These are phyloP conservation scores for Jackrogersella multiformis DNA, from an alignment of 495 filamentous ascomycete genomes.

Conservation along the genomic window DNA sequence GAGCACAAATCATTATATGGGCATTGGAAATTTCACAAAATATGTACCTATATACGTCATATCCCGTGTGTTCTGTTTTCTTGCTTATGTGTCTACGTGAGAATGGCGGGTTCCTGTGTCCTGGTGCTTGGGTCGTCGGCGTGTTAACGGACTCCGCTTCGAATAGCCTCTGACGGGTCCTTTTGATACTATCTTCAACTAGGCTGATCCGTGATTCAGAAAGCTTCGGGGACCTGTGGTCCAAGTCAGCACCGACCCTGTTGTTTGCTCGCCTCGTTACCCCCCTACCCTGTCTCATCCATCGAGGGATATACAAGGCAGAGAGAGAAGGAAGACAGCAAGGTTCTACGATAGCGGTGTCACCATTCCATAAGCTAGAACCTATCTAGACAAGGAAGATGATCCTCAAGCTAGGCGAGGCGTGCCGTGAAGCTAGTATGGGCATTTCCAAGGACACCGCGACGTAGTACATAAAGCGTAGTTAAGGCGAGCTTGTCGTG, in stretches of 20 bases:
- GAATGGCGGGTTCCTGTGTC: constrained; percentile 27
- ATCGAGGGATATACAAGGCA: constrained; percentile 2
- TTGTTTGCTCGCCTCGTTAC: neutral
- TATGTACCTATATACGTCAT: constrained; percentile 22
- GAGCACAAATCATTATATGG: constrained; percentile 17
- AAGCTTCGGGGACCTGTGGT: constrained; percentile 20
- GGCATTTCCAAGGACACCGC: constrained; percentile 14
- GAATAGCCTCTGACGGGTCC: constrained; percentile 23
- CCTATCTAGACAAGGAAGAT: constrained; percentile 27
- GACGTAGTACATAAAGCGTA: too few relatives aligned
- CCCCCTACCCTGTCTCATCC: constrained; percentile 15
- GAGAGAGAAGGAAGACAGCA: neutral
- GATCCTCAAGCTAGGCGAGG: constrained; percentile 31
- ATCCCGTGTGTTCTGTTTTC: constrained; percentile 7
- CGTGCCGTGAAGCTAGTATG: constrained; percentile 25
- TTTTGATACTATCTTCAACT: constrained; percentile 31
- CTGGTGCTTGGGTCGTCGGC: constrained; percentile 22
- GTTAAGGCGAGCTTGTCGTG: constrained; percentile 16
- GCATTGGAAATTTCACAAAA: constrained; percentile 15
- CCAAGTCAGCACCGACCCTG: constrained; percentile 25
- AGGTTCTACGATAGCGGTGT: constrained; percentile 25
- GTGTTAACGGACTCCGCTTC: constrained; percentile 21
- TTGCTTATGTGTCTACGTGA: constrained; percentile 40
- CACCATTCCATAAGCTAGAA: constrained; percentile 5
- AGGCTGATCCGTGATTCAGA: constrained; percentile 19